A percentile compares a stretch with the other conserved stretches of the same genome.
Conservation (phyloP, 176 grass and related monocot genomes). For the Puya raimondii region DNA sequence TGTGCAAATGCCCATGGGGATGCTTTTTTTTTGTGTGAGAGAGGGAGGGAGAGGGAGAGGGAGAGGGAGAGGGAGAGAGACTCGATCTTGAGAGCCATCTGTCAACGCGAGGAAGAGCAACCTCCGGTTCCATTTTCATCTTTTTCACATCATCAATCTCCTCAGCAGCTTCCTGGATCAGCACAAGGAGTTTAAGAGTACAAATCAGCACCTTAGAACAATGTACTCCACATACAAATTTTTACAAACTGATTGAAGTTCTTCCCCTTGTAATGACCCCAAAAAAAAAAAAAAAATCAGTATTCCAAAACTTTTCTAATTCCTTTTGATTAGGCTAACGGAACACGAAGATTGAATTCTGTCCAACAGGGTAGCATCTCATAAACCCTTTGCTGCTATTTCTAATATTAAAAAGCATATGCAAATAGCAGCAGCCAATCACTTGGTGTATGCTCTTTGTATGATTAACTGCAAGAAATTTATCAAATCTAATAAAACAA, state of each 20-base stretch:
- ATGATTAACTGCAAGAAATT: no score
- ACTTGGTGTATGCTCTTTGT: no score
- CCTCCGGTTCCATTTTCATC: slow-evolving; percentile 1
- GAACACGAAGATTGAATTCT: no score
- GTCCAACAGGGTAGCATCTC: no score
- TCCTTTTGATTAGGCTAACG: no score
- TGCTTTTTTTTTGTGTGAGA: no score
- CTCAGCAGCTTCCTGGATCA: not conserved
- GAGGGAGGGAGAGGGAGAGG: not conserved
- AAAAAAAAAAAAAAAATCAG: not conserved
- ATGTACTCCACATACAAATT: not conserved
- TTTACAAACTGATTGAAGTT: not conserved
- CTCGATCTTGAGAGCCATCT: not conserved
- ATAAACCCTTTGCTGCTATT: no score
- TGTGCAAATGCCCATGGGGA: not conserved
- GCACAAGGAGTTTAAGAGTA: not conserved
- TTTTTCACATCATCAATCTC: not conserved
- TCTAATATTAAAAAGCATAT: no score
- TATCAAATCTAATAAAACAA: no score
- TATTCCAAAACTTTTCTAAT: no score
- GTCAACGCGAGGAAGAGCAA: not conserved
- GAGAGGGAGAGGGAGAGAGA: not conserved
- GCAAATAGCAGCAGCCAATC: no score
- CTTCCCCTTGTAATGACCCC: not conserved
- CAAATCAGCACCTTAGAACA: not conserved